Percentiles rank a stretch among this genome's conserved stretches.
Evolutionary conservation across 805 yeast species (phyloP).

Genomic region (Kazachstania martiniae): DNA sequence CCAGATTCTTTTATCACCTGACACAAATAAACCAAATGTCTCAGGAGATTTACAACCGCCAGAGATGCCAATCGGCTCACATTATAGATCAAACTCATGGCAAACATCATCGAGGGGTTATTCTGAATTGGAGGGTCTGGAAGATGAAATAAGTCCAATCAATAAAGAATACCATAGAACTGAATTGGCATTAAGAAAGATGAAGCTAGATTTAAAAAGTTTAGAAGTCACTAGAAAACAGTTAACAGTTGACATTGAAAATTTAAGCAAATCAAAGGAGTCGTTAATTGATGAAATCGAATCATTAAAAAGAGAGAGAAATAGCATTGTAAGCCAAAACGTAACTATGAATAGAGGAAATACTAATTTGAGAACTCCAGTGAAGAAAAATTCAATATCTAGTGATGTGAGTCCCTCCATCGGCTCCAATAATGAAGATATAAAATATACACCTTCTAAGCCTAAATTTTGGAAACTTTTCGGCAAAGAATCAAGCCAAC

Average conservation of each 20-base stretch:
- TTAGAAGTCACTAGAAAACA: conserved; percentile 35
- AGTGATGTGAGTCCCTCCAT: neutral
- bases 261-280: conserved; percentile 37
- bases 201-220: conserved; percentile 28
- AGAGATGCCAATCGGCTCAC: neutral
- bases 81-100: conserved; percentile 3
- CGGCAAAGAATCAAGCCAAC: conserved; percentile 5
- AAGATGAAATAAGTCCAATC: neutral
- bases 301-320: conserved; percentile 19
- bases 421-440: neutral
- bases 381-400: too few species aligned
- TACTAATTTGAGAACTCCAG: too few species aligned
- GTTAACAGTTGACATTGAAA: conserved; percentile 40
- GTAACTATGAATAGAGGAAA: too few species aligned
- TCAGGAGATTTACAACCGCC: too few species aligned
- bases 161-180: neutral
- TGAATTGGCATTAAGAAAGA: conserved; percentile 30
- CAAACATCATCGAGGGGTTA: conserved; percentile 3
- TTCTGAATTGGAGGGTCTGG: too few species aligned
- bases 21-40: neutral
- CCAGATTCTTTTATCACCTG: neutral
- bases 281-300: conserved; percentile 37
- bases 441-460: conserved; percentile 7
- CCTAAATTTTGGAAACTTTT: conserved; percentile 28
- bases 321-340: too few species aligned